Conservation (phyloP, 2,329 filamentous ascomycete species). For the Lasiodiplodia hormozganensis region DNA sequence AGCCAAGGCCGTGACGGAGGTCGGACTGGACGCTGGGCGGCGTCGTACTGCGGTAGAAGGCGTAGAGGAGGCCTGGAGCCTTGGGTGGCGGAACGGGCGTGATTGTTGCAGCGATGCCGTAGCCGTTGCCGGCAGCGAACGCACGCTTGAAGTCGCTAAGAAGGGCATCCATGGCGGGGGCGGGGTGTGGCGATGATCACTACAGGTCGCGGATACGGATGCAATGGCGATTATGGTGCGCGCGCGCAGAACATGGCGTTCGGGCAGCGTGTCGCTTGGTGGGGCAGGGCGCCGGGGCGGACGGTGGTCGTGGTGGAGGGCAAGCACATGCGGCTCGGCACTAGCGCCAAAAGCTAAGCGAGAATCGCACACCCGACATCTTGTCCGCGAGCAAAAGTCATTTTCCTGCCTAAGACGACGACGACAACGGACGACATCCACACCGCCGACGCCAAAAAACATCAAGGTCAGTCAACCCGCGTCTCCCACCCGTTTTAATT, state of each 20-base stretch:
- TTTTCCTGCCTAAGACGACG: conserved; percentile 31
- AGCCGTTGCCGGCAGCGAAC: conserved; percentile 70
- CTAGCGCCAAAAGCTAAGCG: conserved; percentile 28
- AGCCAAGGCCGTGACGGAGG: conserved; percentile 69
- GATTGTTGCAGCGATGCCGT: conserved; percentile 75
- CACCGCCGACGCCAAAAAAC: conserved; percentile 30
- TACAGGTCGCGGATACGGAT: neutral
- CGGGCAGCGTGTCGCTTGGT: conserved; percentile 19
- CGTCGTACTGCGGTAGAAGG: conserved; percentile 76
- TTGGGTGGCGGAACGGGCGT: conserved; percentile 70
- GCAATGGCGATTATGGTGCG: neutral
- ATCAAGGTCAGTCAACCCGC: conserved; percentile 29
- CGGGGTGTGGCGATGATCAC: neutral
- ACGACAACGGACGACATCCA: conserved; percentile 29
- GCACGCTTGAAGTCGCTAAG: conserved; percentile 77
- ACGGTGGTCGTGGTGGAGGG: conserved; percentile 1
- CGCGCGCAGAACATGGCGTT: conserved; percentile 1
- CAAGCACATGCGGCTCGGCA: conserved; percentile 25
- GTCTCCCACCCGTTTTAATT: neutral
- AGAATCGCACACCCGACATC: conserved; percentile 27
- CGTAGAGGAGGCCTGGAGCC: conserved; percentile 70
- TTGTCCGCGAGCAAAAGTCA: conserved; percentile 38
- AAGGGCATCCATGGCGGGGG: conserved; percentile 47
- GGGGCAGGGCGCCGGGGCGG: conserved; percentile 1
- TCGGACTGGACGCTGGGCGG: conserved; percentile 70